These are phyloP conservation scores for Talinum fruticosum DNA, from an alignment of 148 eudicot genomes.

Conservation along the genomic window DNA sequence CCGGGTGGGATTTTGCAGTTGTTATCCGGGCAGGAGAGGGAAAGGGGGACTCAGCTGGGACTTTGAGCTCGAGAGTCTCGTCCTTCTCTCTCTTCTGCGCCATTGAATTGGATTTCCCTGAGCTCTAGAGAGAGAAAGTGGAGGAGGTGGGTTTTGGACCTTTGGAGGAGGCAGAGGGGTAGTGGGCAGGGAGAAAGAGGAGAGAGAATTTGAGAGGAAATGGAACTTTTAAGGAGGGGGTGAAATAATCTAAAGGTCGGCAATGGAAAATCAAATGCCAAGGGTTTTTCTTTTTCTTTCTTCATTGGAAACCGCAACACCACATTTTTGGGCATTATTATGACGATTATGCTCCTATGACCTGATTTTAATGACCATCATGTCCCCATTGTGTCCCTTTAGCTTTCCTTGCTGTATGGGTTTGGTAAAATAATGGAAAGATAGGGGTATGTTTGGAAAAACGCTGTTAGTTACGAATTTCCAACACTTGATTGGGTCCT, in stretches of 20 bases:
- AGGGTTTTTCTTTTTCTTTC: neutral
- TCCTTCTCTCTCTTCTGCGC: constrained; percentile 69
- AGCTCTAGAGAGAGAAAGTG: constrained; percentile 4
- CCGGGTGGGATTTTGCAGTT: constrained; percentile 14
- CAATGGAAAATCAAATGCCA: constrained; percentile 29
- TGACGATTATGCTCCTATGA: constrained; percentile 21
- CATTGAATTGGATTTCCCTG: constrained; percentile 25
- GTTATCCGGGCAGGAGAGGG: constrained; percentile 26
- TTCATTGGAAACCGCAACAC: constrained; percentile 28
- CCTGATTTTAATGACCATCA: constrained; percentile 5
- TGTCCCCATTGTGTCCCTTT: neutral
- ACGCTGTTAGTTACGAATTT: neutral
- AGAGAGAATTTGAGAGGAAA: constrained; percentile 7
- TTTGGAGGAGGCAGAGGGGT: neutral
- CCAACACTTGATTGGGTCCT: constrained; percentile 30
- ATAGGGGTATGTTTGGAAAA: constrained; percentile 20
- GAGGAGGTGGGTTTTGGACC: neutral
- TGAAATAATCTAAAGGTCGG: constrained; percentile 33
- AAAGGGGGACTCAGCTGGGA: constrained; percentile 39
- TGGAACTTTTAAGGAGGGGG: constrained; percentile 12
- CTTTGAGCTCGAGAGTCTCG: constrained; percentile 61
- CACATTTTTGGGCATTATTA: constrained; percentile 8
- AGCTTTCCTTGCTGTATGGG: constrained; percentile 16
- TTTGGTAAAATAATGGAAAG: constrained; percentile 3
- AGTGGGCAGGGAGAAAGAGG: neutral